phyloP scores from a whole-genome alignment of 192 early-diverging fungal genomes.

The Diversispora eburnea region DNA sequence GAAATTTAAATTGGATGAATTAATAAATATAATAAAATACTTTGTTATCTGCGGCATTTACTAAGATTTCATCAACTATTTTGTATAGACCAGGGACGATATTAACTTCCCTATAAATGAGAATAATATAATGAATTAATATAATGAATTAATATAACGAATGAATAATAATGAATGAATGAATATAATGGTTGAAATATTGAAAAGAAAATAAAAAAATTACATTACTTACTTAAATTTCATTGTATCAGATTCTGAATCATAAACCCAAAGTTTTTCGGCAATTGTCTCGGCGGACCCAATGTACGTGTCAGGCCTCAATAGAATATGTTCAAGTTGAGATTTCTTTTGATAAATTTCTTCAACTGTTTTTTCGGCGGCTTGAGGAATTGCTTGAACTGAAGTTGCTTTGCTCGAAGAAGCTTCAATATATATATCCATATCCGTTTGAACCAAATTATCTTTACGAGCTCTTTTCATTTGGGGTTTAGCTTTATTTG shows the following conservation, averaged over 20 bases:
- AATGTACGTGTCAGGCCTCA: constrained; percentile 97
- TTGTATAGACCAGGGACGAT: constrained; percentile 94
- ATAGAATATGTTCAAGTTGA: constrained; percentile 93
- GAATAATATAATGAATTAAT: too few species aligned
- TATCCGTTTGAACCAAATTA: too few species aligned
- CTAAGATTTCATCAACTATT: constrained; percentile 97
- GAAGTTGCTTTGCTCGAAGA: background rate
- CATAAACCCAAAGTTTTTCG: constrained; percentile 83
- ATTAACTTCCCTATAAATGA: constrained; percentile 52
- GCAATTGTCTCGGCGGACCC: constrained; percentile 82
- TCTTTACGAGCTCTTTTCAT: too few species aligned
- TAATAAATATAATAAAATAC: constrained; percentile 31
- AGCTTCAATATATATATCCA: too few species aligned
- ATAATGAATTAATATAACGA: too few species aligned
- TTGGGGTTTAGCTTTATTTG: too few species aligned
- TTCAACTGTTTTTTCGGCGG: constrained; percentile 53
- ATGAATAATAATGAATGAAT: too few species aligned
- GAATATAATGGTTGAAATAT: too few species aligned
- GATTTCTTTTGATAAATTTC: constrained; percentile 96
- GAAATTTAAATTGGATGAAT: background rate
- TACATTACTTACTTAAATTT: constrained; percentile 7
- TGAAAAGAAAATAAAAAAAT: too few species aligned
- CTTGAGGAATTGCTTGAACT: background rate
- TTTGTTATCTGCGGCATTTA: constrained; percentile 95
- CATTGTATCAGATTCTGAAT: constrained; percentile 58